phyloP scores from a whole-genome alignment of 768 basidiomycete genomes.

The Russula virescens region DNA sequence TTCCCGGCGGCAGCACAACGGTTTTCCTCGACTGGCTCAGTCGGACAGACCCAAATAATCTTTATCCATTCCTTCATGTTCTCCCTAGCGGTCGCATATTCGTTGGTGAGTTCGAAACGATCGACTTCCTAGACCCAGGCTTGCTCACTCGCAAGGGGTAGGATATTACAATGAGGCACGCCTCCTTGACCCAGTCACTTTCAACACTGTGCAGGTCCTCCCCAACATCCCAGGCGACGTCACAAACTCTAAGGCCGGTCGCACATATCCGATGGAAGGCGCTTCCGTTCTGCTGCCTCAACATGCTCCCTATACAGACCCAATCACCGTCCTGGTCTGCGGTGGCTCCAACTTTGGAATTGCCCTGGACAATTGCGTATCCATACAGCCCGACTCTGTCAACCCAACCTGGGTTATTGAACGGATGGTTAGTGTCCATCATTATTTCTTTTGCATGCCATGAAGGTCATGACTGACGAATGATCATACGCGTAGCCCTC shows the following conservation, averaged over 20 bases:
- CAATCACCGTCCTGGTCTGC: constrained; percentile 63
- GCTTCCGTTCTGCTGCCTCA: constrained; percentile 66
- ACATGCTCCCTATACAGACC: constrained; percentile 66
- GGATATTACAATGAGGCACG: constrained; percentile 81
- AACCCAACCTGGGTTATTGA: constrained; percentile 67
- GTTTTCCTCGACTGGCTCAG: constrained; percentile 59
- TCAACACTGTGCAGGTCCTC: constrained; percentile 50
- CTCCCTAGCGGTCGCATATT: constrained; percentile 68
- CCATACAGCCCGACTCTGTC: constrained; percentile 55
- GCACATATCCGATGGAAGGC: constrained; percentile 75
- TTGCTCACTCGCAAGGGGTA: constrained; percentile 27
- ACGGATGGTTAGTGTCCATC: constrained; percentile 56
- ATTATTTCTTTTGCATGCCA: background rate
- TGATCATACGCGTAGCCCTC: constrained; percentile 43
- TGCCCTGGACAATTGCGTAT: constrained; percentile 65
- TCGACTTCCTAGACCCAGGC: background rate
- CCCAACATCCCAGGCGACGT: constrained; percentile 76
- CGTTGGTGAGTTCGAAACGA: constrained; percentile 45
- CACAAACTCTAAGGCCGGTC: constrained; percentile 62
- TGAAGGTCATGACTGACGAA: background rate
- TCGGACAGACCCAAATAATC: constrained; percentile 72
- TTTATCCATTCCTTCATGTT: constrained; percentile 73
- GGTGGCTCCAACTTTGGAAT: constrained; percentile 63
- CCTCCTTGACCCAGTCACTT: constrained; percentile 60
- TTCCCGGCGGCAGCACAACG: constrained; percentile 55